phyloP scores from a whole-genome alignment of 805 yeast species.

The Lipomyces sp. region DNA sequence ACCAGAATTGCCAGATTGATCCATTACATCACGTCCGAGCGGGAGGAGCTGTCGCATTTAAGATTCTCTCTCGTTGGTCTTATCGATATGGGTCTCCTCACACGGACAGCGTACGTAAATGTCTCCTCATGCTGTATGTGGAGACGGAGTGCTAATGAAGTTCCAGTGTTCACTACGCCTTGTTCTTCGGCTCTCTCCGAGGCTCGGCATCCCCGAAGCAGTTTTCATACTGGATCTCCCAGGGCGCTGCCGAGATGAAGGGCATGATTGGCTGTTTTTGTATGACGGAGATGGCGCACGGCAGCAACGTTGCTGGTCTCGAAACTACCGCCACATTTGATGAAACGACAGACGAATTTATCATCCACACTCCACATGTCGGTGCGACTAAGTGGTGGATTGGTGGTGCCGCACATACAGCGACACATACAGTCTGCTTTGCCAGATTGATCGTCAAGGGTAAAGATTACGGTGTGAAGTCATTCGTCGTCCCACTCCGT shows the following conservation, averaged over 20 bases:
- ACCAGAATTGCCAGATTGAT: constrained; percentile 42
- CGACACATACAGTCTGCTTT: constrained; percentile 83
- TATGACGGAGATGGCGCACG: constrained; percentile 93
- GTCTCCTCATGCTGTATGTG: neutral
- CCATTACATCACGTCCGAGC: constrained; percentile 37
- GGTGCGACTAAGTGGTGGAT: constrained; percentile 99
- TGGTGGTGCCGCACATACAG: constrained; percentile 96
- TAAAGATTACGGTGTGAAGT: constrained; percentile 89
- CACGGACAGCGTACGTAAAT: constrained; percentile 60
- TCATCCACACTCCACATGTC: constrained; percentile 82
- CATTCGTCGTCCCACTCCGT: constrained; percentile 88
- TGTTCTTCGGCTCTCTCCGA: constrained; percentile 77
- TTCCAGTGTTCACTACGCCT: constrained; percentile 77
- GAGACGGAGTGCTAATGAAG: neutral
- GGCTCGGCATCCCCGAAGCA: constrained; percentile 90
- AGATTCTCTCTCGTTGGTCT: constrained; percentile 43
- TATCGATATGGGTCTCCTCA: constrained; percentile 74
- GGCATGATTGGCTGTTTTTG: constrained; percentile 77
- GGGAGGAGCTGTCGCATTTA: constrained; percentile 41
- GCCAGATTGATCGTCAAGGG: constrained; percentile 83
- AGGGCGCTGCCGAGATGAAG: constrained; percentile 47
- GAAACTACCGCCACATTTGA: constrained; percentile 92
- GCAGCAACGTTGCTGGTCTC: constrained; percentile 89
- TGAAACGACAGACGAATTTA: constrained; percentile 64
- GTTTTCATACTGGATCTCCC: constrained; percentile 76